Evolutionary conservation across 2,329 filamentous ascomycete species (phyloP).

Genomic region (Aspergillus fumigatiaffinis): DNA sequence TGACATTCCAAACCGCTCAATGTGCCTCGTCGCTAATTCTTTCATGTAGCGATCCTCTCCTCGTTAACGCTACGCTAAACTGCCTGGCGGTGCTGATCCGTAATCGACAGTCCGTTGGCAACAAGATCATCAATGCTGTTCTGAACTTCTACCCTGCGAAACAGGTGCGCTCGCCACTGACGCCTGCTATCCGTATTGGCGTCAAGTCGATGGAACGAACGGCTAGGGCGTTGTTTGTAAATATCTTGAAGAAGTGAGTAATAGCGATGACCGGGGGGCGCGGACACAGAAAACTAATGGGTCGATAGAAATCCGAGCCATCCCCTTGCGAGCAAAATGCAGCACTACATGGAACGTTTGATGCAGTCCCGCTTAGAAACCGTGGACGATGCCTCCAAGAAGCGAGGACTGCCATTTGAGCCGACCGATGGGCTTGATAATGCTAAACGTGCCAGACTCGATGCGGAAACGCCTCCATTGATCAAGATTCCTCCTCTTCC

Average conservation of each 20-base stretch:
- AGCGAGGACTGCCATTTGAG: constrained; percentile 68
- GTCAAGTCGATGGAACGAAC: constrained; percentile 95
- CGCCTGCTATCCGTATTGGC: constrained; percentile 73
- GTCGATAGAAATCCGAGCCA: constrained; percentile 69
- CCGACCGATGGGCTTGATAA: constrained; percentile 68
- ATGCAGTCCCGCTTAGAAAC: constrained; percentile 73
- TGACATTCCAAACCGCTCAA: background rate
- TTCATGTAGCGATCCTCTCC: constrained; percentile 67
- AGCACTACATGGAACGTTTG: constrained; percentile 80
- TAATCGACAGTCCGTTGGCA: constrained; percentile 72
- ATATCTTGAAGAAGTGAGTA: constrained; percentile 71
- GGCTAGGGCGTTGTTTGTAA: constrained; percentile 74
- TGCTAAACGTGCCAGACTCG: constrained; percentile 76
- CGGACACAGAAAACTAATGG: constrained; percentile 17
- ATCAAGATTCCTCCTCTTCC: constrained; percentile 65
- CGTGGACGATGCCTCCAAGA: constrained; percentile 71
- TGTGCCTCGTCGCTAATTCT: constrained; percentile 4
- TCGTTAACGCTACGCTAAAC: constrained; percentile 90
- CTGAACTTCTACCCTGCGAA: constrained; percentile 90
- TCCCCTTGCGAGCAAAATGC: constrained; percentile 70
- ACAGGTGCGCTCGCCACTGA: constrained; percentile 71
- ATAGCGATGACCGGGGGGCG: background rate
- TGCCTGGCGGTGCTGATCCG: constrained; percentile 79
- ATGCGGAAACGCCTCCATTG: constrained; percentile 46
- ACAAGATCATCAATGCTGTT: constrained; percentile 79